A percentile compares a stretch with the other conserved stretches of the same genome.
phyloP scores from a whole-genome alignment of 495 filamentous ascomycete genomes.

The Lasiosphaeria hispida region DNA sequence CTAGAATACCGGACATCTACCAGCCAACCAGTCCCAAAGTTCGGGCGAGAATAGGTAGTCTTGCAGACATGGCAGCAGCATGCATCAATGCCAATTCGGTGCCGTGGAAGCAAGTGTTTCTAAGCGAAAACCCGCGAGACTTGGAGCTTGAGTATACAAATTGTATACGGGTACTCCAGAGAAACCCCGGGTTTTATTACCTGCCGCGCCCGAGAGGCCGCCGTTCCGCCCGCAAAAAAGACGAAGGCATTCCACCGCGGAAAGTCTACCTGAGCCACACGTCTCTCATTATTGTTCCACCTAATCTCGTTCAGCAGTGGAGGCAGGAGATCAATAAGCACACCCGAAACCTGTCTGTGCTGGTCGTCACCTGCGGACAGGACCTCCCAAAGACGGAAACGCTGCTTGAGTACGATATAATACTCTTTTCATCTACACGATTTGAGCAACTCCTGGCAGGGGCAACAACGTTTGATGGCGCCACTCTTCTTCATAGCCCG shows the following conservation, averaged over 20 bases:
- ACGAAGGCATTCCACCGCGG: slow-evolving; percentile 32
- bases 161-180: slow-evolving; percentile 57
- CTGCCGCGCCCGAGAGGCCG: slow-evolving; percentile 48
- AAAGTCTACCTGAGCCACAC: slow-evolving; percentile 62
- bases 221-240: slow-evolving; percentile 38
- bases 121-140: slow-evolving; percentile 20
- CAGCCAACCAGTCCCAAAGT: slow-evolving; percentile 1
- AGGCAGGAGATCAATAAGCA: slow-evolving; percentile 66
- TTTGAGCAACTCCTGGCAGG: slow-evolving; percentile 67
- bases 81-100: slow-evolving; percentile 60
- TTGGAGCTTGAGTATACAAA: slow-evolving; percentile 39
- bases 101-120: slow-evolving; percentile 65
- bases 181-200: slow-evolving; percentile 53
- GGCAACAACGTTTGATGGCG: slow-evolving; percentile 4
- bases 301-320: slow-evolving; percentile 72
- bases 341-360: slow-evolving; percentile 60
- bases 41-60: slow-evolving; percentile 26
- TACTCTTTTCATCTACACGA: slow-evolving; percentile 71
- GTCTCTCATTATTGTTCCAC: slow-evolving; percentile 68
- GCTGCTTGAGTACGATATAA: slow-evolving; percentile 69
- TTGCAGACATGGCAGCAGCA: slow-evolving; percentile 68
- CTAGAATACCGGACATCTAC: slow-evolving; percentile 55
- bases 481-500: slow-evolving; percentile 33
- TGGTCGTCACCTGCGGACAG: slow-evolving; percentile 52
- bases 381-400: slow-evolving; percentile 55